These are phyloP conservation scores for Forsythia viridissima DNA, from an alignment of 257 asterid species.

Conservation along the genomic window DNA sequence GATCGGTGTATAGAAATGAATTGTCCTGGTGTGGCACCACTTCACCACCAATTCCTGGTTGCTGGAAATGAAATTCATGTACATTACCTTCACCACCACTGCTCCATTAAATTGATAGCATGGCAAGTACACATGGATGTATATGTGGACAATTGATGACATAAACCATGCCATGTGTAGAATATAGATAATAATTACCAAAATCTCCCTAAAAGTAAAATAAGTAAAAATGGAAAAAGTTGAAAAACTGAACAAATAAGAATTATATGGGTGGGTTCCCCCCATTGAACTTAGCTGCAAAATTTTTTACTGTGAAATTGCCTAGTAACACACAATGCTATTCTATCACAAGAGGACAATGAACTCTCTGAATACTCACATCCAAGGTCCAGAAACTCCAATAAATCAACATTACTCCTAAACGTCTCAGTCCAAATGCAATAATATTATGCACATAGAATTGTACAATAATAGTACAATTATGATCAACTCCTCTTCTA, in stretches of 20 bases:
- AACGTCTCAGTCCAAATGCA: slow-evolving; percentile 1
- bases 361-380: slow-evolving; percentile 56
- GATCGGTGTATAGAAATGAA: slow-evolving; percentile 73
- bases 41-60: slow-evolving; percentile 88
- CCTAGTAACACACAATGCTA: not conserved
- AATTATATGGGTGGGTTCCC: not conserved
- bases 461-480: not conserved
- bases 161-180: not conserved
- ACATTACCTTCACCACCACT: not conserved
- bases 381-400: slow-evolving; percentile 59
- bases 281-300: not conserved
- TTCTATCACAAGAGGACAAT: slow-evolving; percentile 29
- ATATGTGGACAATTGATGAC: not conserved
- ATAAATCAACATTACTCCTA: slow-evolving; percentile 24
- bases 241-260: not conserved
- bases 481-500: not conserved
- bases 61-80: slow-evolving; percentile 46
- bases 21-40: slow-evolving; percentile 94
- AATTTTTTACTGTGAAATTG: no score
- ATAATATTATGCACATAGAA: not conserved
- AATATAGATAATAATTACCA: not conserved
- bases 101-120: not conserved
- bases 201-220: not conserved
- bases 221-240: not conserved
- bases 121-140: not conserved